Percentiles rank a stretch among this genome's conserved stretches.
Evolutionary conservation across 306 rosid species (phyloP).

Genomic region (Quercus suber): DNA sequence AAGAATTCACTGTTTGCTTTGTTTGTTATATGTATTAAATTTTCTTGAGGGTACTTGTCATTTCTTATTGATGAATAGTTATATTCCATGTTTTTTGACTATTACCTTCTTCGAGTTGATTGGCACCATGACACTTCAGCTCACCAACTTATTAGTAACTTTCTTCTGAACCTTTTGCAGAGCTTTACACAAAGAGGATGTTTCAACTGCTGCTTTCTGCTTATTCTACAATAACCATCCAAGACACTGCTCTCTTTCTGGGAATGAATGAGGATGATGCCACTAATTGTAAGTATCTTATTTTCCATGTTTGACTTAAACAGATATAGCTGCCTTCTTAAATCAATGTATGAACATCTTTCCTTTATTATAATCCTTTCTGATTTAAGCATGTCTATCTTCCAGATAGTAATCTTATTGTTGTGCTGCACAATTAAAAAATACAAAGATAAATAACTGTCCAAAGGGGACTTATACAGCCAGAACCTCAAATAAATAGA

Average conservation of each 20-base stretch:
- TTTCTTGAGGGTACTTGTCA: neutral
- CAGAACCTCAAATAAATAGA: neutral
- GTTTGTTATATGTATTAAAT: neutral
- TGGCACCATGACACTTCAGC: neutral
- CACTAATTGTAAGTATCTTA: slow-evolving; percentile 58
- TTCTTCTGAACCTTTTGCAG: slow-evolving; percentile 43
- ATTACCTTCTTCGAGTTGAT: neutral
- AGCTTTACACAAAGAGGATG: slow-evolving; percentile 76
- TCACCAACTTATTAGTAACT: neutral
- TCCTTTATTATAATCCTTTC: slow-evolving; percentile 1
- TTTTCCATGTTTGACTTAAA: slow-evolving; percentile 1
- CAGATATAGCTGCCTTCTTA: neutral
- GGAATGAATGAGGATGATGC: slow-evolving; percentile 78
- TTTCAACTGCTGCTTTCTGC: slow-evolving; percentile 86
- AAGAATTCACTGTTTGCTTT: neutral
- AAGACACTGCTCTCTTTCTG: slow-evolving; percentile 70
- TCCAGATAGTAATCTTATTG: neutral
- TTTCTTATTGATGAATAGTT: neutral
- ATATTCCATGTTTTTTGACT: neutral
- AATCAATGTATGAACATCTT: neutral
- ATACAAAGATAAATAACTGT: neutral
- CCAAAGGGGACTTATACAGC: neutral
- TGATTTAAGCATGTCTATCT: neutral
- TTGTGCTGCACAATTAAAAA: neutral
- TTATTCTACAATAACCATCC: slow-evolving; percentile 81